Evolutionary conservation across 2,329 filamentous ascomycete genomes (phyloP).

Genomic region (Colletotrichum sojae): DNA sequence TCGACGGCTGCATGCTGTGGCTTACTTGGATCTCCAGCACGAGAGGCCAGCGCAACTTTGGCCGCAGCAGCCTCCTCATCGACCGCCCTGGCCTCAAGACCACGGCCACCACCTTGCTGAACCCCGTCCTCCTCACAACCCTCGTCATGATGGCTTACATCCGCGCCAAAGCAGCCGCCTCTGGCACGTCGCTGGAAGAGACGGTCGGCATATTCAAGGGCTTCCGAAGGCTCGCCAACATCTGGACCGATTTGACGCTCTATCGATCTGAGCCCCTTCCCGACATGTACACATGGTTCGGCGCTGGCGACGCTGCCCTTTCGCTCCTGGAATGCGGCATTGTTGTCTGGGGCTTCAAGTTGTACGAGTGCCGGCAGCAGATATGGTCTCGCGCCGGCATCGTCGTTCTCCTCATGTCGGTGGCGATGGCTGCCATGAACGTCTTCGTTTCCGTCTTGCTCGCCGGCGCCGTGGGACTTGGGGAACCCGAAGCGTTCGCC

Average conservation of each 20-base stretch:
- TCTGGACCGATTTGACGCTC: constrained; percentile 49
- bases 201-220: constrained; percentile 50
- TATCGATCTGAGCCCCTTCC: constrained; percentile 24
- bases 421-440: constrained; percentile 56
- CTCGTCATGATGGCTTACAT: constrained; percentile 61
- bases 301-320: constrained; percentile 64
- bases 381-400: constrained; percentile 60
- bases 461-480: constrained; percentile 54
- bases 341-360: constrained; percentile 67
- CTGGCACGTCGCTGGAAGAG: constrained; percentile 48
- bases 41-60: constrained; percentile 53
- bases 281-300: constrained; percentile 50
- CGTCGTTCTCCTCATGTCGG: constrained; percentile 54
- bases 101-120: constrained; percentile 55
- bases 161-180: constrained; percentile 53
- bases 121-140: constrained; percentile 64
- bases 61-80: constrained; percentile 42
- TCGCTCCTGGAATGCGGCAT: constrained; percentile 66
- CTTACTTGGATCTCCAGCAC: constrained; percentile 64
- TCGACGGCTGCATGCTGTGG: constrained; percentile 64
- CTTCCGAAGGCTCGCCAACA: constrained; percentile 51
- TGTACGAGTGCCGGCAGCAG: constrained; percentile 64
- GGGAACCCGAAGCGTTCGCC: constrained; percentile 53
- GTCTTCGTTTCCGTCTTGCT: constrained; percentile 58
- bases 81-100: constrained; percentile 7